These are phyloP conservation scores for Pyrenophora tritici-repentis DNA, from an alignment of 2,329 filamentous ascomycete genomes.

Conservation along the genomic window DNA sequence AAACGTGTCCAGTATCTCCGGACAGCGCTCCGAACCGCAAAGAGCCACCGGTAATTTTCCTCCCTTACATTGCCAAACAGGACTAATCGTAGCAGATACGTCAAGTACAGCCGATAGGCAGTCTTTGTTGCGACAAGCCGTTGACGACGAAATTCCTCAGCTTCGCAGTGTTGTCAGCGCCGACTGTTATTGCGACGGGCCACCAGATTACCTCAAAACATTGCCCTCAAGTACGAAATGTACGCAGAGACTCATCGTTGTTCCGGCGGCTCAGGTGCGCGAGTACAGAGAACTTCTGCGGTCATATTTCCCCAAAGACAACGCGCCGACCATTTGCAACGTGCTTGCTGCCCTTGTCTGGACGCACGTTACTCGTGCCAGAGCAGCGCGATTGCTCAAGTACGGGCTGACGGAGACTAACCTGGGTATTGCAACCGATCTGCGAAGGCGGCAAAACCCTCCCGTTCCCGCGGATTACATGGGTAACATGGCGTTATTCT, in stretches of 20 bases:
- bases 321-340: slow-evolving; percentile 38
- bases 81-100: slow-evolving; percentile 24
- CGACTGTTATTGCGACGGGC: slow-evolving; percentile 37
- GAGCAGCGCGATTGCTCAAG: slow-evolving; percentile 27
- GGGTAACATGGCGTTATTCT: slow-evolving; percentile 43
- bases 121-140: slow-evolving; percentile 25
- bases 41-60: slow-evolving; percentile 17
- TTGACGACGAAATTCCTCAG: slow-evolving; percentile 27
- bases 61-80: not conserved
- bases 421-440: slow-evolving; percentile 38
- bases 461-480: slow-evolving; percentile 32
- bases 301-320: slow-evolving; percentile 20
- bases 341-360: slow-evolving; percentile 42
- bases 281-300: slow-evolving; percentile 33
- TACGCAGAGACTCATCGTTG: slow-evolving; percentile 34
- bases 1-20: slow-evolving; percentile 29
- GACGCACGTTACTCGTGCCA: slow-evolving; percentile 44
- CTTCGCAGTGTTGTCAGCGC: slow-evolving; percentile 15
- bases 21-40: slow-evolving; percentile 17
- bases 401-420: slow-evolving; percentile 29
- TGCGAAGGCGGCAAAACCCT: slow-evolving; percentile 35
- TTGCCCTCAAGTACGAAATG: slow-evolving; percentile 32
- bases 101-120: slow-evolving; percentile 29
- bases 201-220: slow-evolving; percentile 33
- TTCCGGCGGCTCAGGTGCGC: slow-evolving; percentile 34